Evolutionary conservation across 2,329 filamentous ascomycete genomes (phyloP).

Genomic region (Fusarium falciforme): DNA sequence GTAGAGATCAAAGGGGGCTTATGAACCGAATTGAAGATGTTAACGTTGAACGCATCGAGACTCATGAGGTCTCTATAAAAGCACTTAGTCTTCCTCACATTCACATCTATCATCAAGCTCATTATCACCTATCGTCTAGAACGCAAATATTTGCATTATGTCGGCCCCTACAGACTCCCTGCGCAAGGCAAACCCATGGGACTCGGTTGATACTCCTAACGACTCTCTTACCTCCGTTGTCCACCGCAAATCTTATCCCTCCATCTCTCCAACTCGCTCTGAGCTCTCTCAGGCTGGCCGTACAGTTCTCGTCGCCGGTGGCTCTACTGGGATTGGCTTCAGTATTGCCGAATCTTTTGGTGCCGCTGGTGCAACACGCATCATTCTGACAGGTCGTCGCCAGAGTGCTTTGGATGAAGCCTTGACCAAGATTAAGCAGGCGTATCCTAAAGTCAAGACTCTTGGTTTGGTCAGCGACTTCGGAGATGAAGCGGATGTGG

Average conservation of each 20-base stretch:
- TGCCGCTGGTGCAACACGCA: constrained; percentile 49
- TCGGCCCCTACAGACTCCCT: not conserved
- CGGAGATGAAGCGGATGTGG: not conserved
- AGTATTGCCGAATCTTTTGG: constrained; percentile 69
- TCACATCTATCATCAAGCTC: not conserved
- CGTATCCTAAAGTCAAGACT: not conserved
- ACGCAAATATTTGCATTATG: not conserved
- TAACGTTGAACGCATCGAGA: not conserved
- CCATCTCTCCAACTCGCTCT: constrained; percentile 37
- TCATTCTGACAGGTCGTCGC: constrained; percentile 51
- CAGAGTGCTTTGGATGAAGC: not conserved
- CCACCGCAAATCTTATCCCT: not conserved
- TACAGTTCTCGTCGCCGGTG: constrained; percentile 74
- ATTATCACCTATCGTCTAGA: not conserved
- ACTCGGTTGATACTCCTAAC: not conserved
- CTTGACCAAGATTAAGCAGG: not conserved
- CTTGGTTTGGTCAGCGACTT: not conserved
- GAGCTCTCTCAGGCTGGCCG: constrained; percentile 53
- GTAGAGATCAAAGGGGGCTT: not conserved
- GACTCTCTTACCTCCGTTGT: not conserved
- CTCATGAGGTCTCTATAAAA: not conserved
- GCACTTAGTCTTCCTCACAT: not conserved
- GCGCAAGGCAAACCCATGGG: not conserved
- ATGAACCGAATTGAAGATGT: not conserved
- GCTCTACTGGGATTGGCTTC: constrained; percentile 72